Evolutionary conservation across 257 asterid genomes (phyloP).

Genomic region (Solanum piurae): DNA sequence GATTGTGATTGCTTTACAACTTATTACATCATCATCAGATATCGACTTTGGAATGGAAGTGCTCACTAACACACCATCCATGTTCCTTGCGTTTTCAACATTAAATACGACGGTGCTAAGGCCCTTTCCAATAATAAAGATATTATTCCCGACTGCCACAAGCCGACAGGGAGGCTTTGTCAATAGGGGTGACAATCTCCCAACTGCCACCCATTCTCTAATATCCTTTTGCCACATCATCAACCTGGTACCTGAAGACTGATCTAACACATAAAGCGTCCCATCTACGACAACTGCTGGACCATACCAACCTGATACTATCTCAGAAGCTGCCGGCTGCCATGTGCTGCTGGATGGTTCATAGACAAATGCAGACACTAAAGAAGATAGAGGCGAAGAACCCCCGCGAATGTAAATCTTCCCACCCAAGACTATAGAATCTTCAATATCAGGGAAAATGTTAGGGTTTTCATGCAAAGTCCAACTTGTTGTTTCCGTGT

Average conservation of each 20-base stretch:
- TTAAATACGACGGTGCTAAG: constrained; percentile 45
- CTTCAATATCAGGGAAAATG: constrained; percentile 38
- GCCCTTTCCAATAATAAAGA: constrained; percentile 64
- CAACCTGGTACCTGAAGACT: constrained; percentile 49
- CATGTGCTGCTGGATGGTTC: constrained; percentile 45
- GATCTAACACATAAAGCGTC: constrained; percentile 51
- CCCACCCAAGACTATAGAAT: constrained; percentile 52
- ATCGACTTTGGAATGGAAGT: constrained; percentile 27
- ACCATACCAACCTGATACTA: constrained; percentile 61
- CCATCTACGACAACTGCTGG: constrained; percentile 53
- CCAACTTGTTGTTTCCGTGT: constrained; percentile 42
- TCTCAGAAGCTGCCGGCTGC: constrained; percentile 43
- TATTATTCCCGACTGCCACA: constrained; percentile 44
- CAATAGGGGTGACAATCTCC: constrained; percentile 38
- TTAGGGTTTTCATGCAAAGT: constrained; percentile 29
- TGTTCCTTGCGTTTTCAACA: constrained; percentile 28
- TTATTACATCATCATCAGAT: constrained; percentile 42
- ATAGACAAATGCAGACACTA: constrained; percentile 31
- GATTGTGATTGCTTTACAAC: constrained; percentile 47
- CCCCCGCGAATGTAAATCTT: constrained; percentile 48
- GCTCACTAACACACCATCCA: constrained; percentile 33
- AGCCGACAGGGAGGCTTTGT: constrained; percentile 51
- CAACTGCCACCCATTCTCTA: constrained; percentile 41
- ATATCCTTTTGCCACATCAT: constrained; percentile 56
- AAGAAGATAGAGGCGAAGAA: constrained; percentile 22